These are phyloP conservation scores for Pichia sp. DNA, from an alignment of 1,139 yeast genomes.

Conservation along the genomic window DNA sequence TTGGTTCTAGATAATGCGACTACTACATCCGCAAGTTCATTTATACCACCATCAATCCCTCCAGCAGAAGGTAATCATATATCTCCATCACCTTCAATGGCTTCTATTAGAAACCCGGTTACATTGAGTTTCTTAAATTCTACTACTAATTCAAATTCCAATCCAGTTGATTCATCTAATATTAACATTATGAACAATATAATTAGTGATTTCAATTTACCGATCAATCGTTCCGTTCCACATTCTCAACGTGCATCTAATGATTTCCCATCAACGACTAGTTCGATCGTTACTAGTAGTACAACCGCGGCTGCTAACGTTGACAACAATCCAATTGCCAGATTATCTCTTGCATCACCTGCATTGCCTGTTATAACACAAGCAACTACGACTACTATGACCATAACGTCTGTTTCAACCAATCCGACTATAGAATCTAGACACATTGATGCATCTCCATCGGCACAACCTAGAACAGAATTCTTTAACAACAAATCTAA, in stretches of 20 bases:
- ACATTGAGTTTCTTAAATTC: slow-evolving; percentile 3
- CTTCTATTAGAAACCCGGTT: slow-evolving; percentile 10
- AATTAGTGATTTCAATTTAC: slow-evolving; percentile 8
- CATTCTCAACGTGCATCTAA: slow-evolving; percentile 17
- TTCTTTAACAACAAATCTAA: slow-evolving; percentile 3
- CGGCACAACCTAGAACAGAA: slow-evolving; percentile 6
- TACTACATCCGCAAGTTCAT: not conserved
- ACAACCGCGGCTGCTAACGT: slow-evolving; percentile 15
- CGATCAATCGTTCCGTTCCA: slow-evolving; percentile 8
- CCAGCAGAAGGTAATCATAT: not conserved
- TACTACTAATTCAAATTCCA: not conserved
- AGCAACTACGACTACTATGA: slow-evolving; percentile 32
- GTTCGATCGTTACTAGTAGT: slow-evolving; percentile 12
- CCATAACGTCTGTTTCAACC: slow-evolving; percentile 11
- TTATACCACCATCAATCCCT: slow-evolving; percentile 4
- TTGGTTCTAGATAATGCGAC: not conserved
- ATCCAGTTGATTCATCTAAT: not conserved
- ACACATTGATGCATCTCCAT: slow-evolving; percentile 1
- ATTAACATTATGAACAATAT: not conserved
- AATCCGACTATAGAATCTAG: slow-evolving; percentile 8
- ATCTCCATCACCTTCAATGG: slow-evolving; percentile 14
- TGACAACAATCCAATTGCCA: slow-evolving; percentile 26
- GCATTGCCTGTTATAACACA: slow-evolving; percentile 35
- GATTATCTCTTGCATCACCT: slow-evolving; percentile 31
- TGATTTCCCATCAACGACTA: slow-evolving; percentile 14